Evolutionary conservation across 768 basidiomycete genomes (phyloP).

Genomic region (Phaeotremella skinneri): DNA sequence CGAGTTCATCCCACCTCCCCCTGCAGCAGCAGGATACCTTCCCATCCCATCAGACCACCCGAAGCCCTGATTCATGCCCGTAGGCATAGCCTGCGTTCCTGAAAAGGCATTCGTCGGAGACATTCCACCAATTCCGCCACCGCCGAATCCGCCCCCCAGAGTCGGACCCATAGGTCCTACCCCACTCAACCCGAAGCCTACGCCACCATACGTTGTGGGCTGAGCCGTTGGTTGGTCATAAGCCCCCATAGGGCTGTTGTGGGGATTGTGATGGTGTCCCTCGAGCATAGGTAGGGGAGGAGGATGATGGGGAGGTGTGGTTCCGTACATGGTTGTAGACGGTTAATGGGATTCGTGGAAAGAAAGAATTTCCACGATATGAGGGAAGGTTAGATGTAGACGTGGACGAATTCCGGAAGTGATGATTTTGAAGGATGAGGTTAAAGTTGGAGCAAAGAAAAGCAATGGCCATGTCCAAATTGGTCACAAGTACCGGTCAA

Average conservation of each 20-base stretch:
- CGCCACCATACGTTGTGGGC: slow-evolving; percentile 20
- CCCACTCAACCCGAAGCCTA: slow-evolving; percentile 28
- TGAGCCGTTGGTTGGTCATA: slow-evolving; percentile 18
- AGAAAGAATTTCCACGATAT: not conserved
- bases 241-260: slow-evolving; percentile 2
- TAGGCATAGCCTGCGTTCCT: no score
- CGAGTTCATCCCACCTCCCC: no score
- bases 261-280: slow-evolving; percentile 5
- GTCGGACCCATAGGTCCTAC: not conserved
- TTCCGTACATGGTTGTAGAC: slow-evolving; percentile 20
- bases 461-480: no score
- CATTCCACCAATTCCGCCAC: not conserved
- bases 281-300: slow-evolving; percentile 5
- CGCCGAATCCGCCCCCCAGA: not conserved
- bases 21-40: no score
- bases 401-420: no score
- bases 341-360: not conserved
- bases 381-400: not conserved
- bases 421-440: no score
- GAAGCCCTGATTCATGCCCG: no score
- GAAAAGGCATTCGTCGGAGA: not conserved
- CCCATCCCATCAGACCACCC: no score
- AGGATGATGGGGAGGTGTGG: slow-evolving; percentile 15
- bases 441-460: no score
- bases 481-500: no score